These are phyloP conservation scores for Eucalyptus cloeziana DNA, from an alignment of 345 rosid genomes.

Conservation along the genomic window DNA sequence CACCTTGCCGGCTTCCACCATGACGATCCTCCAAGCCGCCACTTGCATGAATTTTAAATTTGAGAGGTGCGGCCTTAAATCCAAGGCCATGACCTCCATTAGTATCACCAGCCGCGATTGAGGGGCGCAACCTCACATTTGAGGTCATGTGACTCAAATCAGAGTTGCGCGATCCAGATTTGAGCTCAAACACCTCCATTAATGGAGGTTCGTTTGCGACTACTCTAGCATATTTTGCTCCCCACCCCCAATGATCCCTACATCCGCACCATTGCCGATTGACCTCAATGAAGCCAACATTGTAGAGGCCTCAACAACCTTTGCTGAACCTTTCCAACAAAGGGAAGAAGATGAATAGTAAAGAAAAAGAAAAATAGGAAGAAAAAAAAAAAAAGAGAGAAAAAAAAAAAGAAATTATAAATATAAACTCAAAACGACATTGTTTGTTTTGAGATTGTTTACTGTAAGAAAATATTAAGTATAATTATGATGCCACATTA, in stretches of 20 bases:
- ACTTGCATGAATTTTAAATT: accelerated
- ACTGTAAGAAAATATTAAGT: too few species aligned
- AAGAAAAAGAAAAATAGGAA: neutral
- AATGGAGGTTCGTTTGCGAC: neutral
- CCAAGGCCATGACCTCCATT: neutral
- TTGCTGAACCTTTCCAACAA: neutral
- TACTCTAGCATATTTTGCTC: neutral
- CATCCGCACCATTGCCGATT: accelerated
- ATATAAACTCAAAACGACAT: neutral
- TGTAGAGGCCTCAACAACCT: neutral
- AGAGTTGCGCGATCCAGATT: accelerated
- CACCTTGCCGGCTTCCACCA: neutral
- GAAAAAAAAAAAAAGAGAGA: too few species aligned
- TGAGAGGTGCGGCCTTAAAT: neutral
- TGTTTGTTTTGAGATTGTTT: neutral
- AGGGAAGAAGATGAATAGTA: neutral
- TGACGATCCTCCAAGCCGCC: neutral
- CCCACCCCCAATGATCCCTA: accelerated
- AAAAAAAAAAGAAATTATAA: neutral
- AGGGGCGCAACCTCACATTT: neutral
- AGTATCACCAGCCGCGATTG: neutral
- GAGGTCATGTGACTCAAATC: neutral
- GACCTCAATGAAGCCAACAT: neutral
- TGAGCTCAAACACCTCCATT: neutral
- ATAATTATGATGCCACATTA: too few species aligned